Evolutionary conservation across 768 basidiomycete species (phyloP), one percentile per base, ranked within the genome.

Genomic region (Leccinellum luteum): DNA sequence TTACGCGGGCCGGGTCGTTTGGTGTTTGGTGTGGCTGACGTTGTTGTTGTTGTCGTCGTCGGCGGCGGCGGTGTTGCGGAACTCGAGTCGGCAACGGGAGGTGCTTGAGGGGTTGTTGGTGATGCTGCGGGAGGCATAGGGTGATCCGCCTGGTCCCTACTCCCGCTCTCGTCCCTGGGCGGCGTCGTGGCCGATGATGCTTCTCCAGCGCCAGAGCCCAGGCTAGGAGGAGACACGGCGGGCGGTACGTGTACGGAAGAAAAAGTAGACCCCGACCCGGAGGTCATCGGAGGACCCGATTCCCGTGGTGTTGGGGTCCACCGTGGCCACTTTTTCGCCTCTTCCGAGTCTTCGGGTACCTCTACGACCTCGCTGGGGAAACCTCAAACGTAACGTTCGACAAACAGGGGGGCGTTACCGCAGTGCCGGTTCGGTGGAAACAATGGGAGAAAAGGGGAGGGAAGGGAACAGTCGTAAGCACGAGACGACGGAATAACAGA

Each of bases 251-350:
- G 34, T 35, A 30, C 34, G 17, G 64, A 30, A 10, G 54, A 55
- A 8, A n/a, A n/a, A n/a, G n/a, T n/a, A n/a, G 5, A 30, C 4
- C 51, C 51, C 3, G 56, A 35, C 30, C 57, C 48, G 7, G 66
- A 38, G 5, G 61, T 45, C 47, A 6, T 6, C 27, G 6, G n/a
- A n/a, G 19, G 57, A 14, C n/a, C 38, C 19, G 41, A n/a, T 15
- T 3, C 14, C 41, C 3, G 4, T 9, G 8, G 30, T 1, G 38
- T 41, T 15, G 60, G 54, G 41, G 58, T 62, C 81, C 81, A 86
- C 28, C 74, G 60, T 0, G 90, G 86, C 89, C 90, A 94, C 68
- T 81, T 82, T 66, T 80, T 85, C 3, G 90, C 90, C 4, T 94
- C 92, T 7, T 79, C 73, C 2, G 90, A 92, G 62, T 83, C 81